phyloP scores from a whole-genome alignment of 305 asterid genomes.

The Andrographis paniculata region DNA sequence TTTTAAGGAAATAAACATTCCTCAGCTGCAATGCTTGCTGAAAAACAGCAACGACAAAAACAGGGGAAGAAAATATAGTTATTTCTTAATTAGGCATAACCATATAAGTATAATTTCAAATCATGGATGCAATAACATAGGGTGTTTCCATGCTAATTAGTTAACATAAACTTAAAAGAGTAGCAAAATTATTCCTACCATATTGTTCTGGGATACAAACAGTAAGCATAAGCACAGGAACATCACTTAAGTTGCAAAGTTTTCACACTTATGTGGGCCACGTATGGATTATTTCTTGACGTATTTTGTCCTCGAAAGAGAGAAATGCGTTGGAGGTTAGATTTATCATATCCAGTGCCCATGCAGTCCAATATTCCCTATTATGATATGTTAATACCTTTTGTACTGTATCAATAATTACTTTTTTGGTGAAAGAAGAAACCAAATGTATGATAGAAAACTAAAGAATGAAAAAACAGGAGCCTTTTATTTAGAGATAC shows the following conservation, averaged over 20 bases:
- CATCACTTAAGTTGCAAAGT: background rate
- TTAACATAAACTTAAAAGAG: background rate
- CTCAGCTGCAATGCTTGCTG: background rate
- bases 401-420: background rate
- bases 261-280: background rate
- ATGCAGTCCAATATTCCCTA: background rate
- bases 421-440: background rate
- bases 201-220: background rate
- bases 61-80: background rate
- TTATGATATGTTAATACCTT: background rate
- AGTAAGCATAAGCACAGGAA: background rate
- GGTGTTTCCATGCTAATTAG: background rate
- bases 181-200: constrained; percentile 1
- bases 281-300: background rate
- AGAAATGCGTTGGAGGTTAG: background rate
- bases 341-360: background rate
- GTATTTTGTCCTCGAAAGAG: background rate
- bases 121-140: background rate
- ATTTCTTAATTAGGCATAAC: background rate
- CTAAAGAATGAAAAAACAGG: constrained; percentile 1
- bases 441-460: background rate
- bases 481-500: background rate
- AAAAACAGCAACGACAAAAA: background rate
- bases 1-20: background rate
- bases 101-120: background rate